These are phyloP conservation scores for Paxillus ammoniavirescens DNA, from an alignment of 768 basidiomycete genomes.

Conservation along the genomic window DNA sequence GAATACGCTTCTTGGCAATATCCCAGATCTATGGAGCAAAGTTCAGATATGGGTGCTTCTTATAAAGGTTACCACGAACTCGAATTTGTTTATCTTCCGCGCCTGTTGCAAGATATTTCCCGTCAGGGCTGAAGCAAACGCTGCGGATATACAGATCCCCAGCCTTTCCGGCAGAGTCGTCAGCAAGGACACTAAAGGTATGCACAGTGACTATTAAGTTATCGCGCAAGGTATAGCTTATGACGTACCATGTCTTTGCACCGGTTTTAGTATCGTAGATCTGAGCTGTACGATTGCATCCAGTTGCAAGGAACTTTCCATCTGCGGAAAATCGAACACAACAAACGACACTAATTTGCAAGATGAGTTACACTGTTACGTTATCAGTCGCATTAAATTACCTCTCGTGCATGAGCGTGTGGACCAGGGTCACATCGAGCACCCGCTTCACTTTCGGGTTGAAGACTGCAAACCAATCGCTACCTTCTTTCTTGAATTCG, in stretches of 20 bases:
- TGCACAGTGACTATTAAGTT: constrained; percentile 9
- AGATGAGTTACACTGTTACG: constrained; percentile 7
- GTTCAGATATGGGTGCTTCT: constrained; percentile 3
- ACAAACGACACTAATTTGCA: constrained; percentile 62
- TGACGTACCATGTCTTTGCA: constrained; percentile 71
- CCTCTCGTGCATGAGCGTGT: constrained; percentile 92
- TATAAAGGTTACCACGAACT: constrained; percentile 42
- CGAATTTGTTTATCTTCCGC: constrained; percentile 93
- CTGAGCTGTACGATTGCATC: constrained; percentile 94
- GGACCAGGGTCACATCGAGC: constrained; percentile 77
- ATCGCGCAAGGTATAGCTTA: background rate
- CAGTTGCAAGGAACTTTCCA: constrained; percentile 89
- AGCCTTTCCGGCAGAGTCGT: constrained; percentile 68
- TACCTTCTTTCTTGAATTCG: constrained; percentile 57
- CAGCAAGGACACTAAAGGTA: constrained; percentile 61
- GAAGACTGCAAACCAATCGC: constrained; percentile 89
- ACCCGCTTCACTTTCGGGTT: constrained; percentile 76
- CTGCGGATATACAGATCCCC: constrained; percentile 90
- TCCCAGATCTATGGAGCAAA: constrained; percentile 76
- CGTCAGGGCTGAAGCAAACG: constrained; percentile 76
- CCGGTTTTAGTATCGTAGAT: constrained; percentile 94
- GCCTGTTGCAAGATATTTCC: constrained; percentile 69
- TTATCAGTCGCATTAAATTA: constrained; percentile 30
- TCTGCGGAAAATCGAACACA: constrained; percentile 95
- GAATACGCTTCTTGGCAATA: constrained; percentile 75